Percentiles rank a stretch among this genome's conserved stretches.
Conservation (phyloP, 2,329 filamentous ascomycete species). For the Cucurbitaria berberidis region DNA sequence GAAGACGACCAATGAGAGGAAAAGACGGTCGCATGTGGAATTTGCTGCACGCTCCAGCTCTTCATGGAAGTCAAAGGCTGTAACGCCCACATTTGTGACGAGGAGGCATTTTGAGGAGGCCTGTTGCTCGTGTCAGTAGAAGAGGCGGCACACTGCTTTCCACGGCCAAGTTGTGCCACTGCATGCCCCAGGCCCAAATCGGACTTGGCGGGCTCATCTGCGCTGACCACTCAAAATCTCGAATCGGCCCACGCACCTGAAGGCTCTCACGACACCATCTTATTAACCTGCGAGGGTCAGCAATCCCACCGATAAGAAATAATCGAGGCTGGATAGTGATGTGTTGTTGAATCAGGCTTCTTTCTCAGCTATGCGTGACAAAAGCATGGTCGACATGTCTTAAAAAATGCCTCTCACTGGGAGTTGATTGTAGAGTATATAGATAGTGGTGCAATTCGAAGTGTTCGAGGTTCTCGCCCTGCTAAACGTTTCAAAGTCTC, state of each 20-base stretch:
- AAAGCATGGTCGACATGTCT: too few relatives aligned
- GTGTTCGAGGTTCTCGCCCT: neutral
- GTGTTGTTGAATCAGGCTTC: conserved; percentile 1
- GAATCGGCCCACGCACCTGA: conserved; percentile 5
- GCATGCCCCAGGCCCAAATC: conserved; percentile 20
- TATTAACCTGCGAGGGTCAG: conserved; percentile 16
- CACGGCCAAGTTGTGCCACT: conserved; percentile 30
- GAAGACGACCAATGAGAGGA: conserved; percentile 21
- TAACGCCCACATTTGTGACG: conserved; percentile 28
- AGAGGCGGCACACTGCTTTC: conserved; percentile 21
- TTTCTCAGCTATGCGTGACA: neutral
- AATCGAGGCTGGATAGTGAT: conserved; percentile 8
- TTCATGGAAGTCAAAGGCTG: conserved; percentile 21
- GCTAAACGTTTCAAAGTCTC: neutral
- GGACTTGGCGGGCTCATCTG: conserved; percentile 20
- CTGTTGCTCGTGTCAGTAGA: conserved; percentile 22
- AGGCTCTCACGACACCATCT: conserved; percentile 10
- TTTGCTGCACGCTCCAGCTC: conserved; percentile 20
- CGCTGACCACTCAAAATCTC: conserved; percentile 24
- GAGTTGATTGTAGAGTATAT: neutral
- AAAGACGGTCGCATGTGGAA: conserved; percentile 27
- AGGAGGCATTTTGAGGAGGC: conserved; percentile 26
- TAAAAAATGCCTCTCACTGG: neutral
- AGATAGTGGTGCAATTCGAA: neutral
- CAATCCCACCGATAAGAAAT: conserved; percentile 10